Evolutionary conservation across 768 basidiomycete species (phyloP).

Genomic region (Exsudoporus frostii): DNA sequence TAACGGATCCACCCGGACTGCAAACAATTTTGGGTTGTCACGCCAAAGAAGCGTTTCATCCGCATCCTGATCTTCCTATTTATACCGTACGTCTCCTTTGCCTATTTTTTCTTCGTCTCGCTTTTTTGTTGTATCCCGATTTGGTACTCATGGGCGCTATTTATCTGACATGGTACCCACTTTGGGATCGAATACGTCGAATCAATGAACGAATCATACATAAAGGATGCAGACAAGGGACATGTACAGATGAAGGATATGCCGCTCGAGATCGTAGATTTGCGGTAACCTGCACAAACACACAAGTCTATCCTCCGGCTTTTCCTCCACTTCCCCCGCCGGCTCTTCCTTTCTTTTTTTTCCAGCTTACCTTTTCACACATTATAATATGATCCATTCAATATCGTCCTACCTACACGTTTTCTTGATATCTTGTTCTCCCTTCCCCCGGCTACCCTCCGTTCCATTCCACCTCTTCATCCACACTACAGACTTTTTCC

Average conservation of each 20-base stretch:
- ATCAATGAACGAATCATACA: neutral
- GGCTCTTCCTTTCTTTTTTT: neutral
- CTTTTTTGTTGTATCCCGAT: neutral
- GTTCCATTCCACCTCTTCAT: neutral
- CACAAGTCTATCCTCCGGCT: no score
- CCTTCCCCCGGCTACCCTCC: neutral
- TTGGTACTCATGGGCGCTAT: neutral
- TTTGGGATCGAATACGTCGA: neutral
- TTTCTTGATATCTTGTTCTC: neutral
- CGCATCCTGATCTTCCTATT: conserved; percentile 79
- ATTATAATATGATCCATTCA: neutral
- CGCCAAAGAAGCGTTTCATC: conserved; percentile 78
- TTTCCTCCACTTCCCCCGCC: no score
- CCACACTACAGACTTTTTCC: conserved; percentile 1
- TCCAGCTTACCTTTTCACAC: neutral
- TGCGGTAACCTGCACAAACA: conserved; percentile 41
- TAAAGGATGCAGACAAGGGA: conserved; percentile 78
- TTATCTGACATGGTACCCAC: neutral
- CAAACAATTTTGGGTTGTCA: conserved; percentile 65
- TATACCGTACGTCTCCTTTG: conserved; percentile 63
- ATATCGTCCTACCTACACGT: neutral
- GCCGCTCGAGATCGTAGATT: conserved; percentile 79
- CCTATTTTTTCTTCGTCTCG: neutral
- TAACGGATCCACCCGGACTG: conserved; percentile 85
- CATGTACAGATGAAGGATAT: conserved; percentile 78